Evolutionary conservation across 306 rosid species (phyloP).

Genomic region (Prinsepia uniflora): DNA sequence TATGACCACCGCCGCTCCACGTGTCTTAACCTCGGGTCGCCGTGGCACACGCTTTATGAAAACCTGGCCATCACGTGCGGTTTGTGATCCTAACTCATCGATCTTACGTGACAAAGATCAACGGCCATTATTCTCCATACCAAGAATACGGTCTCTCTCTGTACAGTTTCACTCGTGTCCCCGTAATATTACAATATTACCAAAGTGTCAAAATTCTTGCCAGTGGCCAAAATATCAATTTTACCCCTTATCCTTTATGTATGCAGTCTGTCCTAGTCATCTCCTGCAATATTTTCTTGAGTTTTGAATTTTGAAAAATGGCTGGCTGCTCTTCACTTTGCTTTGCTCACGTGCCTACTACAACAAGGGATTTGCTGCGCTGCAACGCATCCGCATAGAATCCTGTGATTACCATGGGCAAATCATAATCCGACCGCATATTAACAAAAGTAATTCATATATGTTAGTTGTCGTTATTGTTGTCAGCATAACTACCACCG

Average conservation of each 20-base stretch:
- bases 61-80: slow-evolving; percentile 14
- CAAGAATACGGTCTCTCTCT: not conserved
- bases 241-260: slow-evolving; percentile 34
- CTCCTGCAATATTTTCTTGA: not conserved
- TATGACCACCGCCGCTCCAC: slow-evolving; percentile 20
- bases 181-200: not conserved
- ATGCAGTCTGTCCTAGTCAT: not conserved
- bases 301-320: slow-evolving; percentile 29
- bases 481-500: not conserved
- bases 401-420: not conserved
- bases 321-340: slow-evolving; percentile 13
- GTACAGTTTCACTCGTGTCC: not conserved
- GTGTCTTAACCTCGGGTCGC: not conserved
- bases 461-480: not conserved
- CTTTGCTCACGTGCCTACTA: slow-evolving; percentile 24
- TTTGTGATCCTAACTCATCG: not conserved
- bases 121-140: slow-evolving; percentile 5
- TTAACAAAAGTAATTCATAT: not conserved
- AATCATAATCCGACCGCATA: too few relatives aligned
- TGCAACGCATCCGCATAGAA: not conserved
- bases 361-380: not conserved
- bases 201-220: not conserved
- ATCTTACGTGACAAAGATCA: not conserved
- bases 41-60: not conserved
- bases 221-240: slow-evolving; percentile 3